Base-by-base conservation (phyloP, 768 basidiomycete species). In the Amanita muscaria region DNA sequence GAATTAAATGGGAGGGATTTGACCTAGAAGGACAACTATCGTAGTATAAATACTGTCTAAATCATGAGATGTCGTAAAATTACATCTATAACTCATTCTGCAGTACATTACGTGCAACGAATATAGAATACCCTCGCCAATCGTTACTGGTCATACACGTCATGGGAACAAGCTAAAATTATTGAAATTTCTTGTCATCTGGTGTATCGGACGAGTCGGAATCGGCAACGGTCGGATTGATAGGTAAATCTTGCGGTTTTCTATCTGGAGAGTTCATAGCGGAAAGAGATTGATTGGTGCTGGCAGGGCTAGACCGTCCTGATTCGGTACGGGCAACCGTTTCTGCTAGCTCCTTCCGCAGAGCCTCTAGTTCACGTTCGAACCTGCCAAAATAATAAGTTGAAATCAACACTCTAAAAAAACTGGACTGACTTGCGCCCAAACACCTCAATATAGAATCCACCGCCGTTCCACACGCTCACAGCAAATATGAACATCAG, bases 361-460 rank as follows among this genome's bases (percentile, higher is more conserved):
- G 63, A 5, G 84, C 82, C 57, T 94, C 92, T 19, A 96, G 67
- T 62, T 96, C 92, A 21, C 88, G 79, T 61, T 96, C 92, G 54
- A 96, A 96, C 60, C 91, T 93, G 53, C 1, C 38, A 21, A 42
- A 30, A 54, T 8, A 47, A 35, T 47, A 50, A 44, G 49, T 33
- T 44, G 42, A 48, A 16, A 43, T 55, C 27, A 51, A 44, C 19
- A 9, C 5, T 38, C 24, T 48, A 10, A 32, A 5, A 33, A 11
- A 38, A 47, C 24, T 44, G 8, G 19, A 76, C 88, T 53, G 51
- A 93, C 92, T 96, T 94, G 65, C 92, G 79, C 22, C 92, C 92
- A 58, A 94, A 96, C 15, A 96, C 92, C 60, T 96, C 92, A 43
- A 96, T 92, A 60, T 96, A 96, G 69, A 83, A 96, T 1, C 88